Percentiles rank a stretch among this genome's conserved stretches.
Conservation (phyloP, 352 stramenopile genomes). For the Phytopythium montanum region DNA sequence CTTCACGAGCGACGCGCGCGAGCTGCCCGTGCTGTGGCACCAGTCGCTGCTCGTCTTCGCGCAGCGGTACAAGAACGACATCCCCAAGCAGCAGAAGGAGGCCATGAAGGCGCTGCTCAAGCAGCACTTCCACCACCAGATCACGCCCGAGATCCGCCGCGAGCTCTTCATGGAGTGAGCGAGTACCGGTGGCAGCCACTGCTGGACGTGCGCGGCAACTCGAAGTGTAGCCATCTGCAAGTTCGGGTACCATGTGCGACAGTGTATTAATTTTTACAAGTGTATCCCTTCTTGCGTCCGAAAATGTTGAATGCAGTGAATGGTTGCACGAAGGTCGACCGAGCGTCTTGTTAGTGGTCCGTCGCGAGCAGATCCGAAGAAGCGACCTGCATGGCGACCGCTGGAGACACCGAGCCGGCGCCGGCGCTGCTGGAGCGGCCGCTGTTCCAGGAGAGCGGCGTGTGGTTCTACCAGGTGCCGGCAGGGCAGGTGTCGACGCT, state of each 20-base stretch:
- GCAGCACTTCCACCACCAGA: constrained; percentile 94
- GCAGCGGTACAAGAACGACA: constrained; percentile 98
- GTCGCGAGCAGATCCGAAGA: background rate
- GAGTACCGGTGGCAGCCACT: too few species aligned
- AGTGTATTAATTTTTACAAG: constrained; percentile 4
- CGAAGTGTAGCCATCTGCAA: background rate
- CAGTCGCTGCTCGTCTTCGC: constrained; percentile 97
- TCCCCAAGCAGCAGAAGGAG: constrained; percentile 94
- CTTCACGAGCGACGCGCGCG: constrained; percentile 87
- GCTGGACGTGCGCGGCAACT: too few species aligned
- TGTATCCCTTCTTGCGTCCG: background rate
- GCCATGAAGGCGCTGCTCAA: constrained; percentile 91
- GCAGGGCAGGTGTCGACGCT: constrained; percentile 63
- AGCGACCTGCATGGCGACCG: background rate
- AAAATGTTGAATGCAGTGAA: background rate
- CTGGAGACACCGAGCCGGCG: constrained; percentile 10
- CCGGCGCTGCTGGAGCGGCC: constrained; percentile 66
- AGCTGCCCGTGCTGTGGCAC: constrained; percentile 98
- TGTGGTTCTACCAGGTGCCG: constrained; percentile 87
- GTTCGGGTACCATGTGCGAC: background rate
- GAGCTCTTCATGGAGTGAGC: constrained; percentile 91
- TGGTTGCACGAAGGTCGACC: background rate
- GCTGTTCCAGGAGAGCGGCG: constrained; percentile 68
- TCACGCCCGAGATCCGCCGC: constrained; percentile 97
- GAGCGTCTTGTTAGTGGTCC: background rate